Evolutionary conservation across 805 yeast genomes (phyloP), one percentile per base, ranked within the genome.

Genomic region (Saturnispora serradocipensis): DNA sequence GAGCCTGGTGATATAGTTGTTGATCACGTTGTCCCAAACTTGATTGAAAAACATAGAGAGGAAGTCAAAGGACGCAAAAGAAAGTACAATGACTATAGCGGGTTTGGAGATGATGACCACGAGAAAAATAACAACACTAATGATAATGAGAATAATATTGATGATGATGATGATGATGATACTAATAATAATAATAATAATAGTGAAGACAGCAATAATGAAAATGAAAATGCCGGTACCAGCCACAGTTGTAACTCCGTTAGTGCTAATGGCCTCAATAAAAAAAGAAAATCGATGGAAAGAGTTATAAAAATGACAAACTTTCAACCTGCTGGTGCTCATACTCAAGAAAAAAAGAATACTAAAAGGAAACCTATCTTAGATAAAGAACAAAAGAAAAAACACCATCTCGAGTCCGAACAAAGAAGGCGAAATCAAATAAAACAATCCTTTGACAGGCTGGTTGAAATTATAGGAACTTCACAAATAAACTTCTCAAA

Each of bases 391-490:
- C 72, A 72, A 53, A 68, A 65, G 51, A 59, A 71, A 44, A 47
- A 56, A 32, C 63, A 67, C 49, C 75, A 72, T 56, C 66, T 71
- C 9, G 58, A 64, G 22, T 65, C 70, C 24, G 75, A 72, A 56
- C 72, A 71, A 54, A 63, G 62, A 51, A 58, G 75, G 30, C 59
- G 75, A 43, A 58, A 61, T 38, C 57, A 62, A 50, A 71, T 72
- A 24, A 69, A 67, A 51, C 61, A 59, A 13, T 68, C 75, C 2
- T 72, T 67, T 54, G 72, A 70, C 40, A 43, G 59, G 15, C 57
- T 72, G 20, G 62, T 67, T 24, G 56, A 51, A 3, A 56, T 67
- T 9, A 59, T 67, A 10, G 50, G 45, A 7, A 24, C 36, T 8
- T 49, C 56, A 0, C 49, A 49, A n/a, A 50, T 48, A 24, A 52